These are phyloP conservation scores for Cyberlindnera mrakii DNA, from an alignment of 805 yeast genomes.

Conservation along the genomic window DNA sequence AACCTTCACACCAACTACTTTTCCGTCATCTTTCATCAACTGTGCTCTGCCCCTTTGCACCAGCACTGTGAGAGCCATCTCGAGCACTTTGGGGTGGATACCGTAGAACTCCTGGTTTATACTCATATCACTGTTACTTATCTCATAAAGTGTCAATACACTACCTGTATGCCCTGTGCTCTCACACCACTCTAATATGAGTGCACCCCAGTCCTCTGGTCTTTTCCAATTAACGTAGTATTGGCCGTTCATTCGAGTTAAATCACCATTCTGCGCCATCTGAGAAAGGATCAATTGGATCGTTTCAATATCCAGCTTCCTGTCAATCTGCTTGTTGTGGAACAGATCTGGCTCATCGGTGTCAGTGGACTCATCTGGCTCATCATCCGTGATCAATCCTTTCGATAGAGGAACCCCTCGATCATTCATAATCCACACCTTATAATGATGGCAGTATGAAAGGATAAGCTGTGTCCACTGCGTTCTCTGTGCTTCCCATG, in stretches of 20 bases:
- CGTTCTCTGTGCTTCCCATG: slow-evolving; percentile 69
- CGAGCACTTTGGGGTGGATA: slow-evolving; percentile 52
- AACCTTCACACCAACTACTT: slow-evolving; percentile 74
- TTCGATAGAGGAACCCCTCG: slow-evolving; percentile 25
- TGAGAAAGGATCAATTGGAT: slow-evolving; percentile 48
- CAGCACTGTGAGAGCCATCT: slow-evolving; percentile 48
- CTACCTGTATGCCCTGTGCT: slow-evolving; percentile 71
- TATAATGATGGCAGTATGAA: slow-evolving; percentile 49
- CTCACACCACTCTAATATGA: slow-evolving; percentile 65
- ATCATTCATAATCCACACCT: slow-evolving; percentile 47
- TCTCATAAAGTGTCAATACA: slow-evolving; percentile 77
- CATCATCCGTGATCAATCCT: slow-evolving; percentile 12
- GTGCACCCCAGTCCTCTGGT: slow-evolving; percentile 61
- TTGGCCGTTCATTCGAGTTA: slow-evolving; percentile 42
- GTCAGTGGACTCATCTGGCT: slow-evolving; percentile 2
- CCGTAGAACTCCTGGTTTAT: slow-evolving; percentile 52
- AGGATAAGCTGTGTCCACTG: slow-evolving; percentile 70
- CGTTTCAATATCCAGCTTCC: slow-evolving; percentile 51
- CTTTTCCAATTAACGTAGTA: slow-evolving; percentile 57
- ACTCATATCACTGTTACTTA: slow-evolving; percentile 59
- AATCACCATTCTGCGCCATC: slow-evolving; percentile 51
- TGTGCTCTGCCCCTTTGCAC: slow-evolving; percentile 70
- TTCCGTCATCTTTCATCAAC: slow-evolving; percentile 58
- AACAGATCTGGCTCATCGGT: slow-evolving; percentile 30
- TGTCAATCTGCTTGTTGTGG: slow-evolving; percentile 41